Conservation (phyloP, 768 basidiomycete species). For the Psilocybe subaeruginosa region DNA sequence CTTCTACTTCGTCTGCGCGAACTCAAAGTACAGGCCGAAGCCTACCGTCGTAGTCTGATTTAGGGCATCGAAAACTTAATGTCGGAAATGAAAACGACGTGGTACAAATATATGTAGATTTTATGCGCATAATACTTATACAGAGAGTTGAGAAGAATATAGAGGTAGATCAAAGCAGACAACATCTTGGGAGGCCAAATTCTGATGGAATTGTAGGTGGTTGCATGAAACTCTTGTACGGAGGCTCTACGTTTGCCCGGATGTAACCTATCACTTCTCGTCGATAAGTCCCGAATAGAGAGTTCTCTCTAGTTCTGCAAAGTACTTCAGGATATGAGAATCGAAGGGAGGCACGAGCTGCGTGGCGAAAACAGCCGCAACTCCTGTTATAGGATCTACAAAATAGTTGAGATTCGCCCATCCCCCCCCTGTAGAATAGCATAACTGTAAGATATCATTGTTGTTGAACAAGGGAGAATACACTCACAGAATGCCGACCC, state of each 20-base stretch:
- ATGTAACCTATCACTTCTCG: neutral
- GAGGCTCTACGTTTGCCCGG: too few species aligned
- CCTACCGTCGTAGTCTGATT: too few species aligned
- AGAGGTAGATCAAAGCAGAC: neutral
- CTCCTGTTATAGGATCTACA: conserved; percentile 34
- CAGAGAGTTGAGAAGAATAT: neutral
- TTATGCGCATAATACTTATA: neutral
- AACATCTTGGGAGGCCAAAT: too few species aligned
- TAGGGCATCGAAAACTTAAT: too few species aligned
- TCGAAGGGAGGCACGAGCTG: conserved; percentile 17
- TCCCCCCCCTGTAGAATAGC: conserved; percentile 27
- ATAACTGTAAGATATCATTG: neutral
- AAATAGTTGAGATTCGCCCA: conserved; percentile 33
- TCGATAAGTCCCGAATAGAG: neutral
- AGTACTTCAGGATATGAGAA: neutral
- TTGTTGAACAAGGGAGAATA: neutral
- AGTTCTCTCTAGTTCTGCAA: neutral
- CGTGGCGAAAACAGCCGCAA: conserved; percentile 26
- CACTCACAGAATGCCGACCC: conserved; percentile 30
- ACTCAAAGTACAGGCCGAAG: too few species aligned
- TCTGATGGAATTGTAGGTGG: too few species aligned
- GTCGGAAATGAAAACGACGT: too few species aligned
- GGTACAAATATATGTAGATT: too few species aligned
- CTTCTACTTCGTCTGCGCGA: too few species aligned
- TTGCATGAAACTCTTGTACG: too few species aligned